Evolutionary conservation across 1,139 yeast species (phyloP).

Genomic region (Suhomyces chickasaworum): DNA sequence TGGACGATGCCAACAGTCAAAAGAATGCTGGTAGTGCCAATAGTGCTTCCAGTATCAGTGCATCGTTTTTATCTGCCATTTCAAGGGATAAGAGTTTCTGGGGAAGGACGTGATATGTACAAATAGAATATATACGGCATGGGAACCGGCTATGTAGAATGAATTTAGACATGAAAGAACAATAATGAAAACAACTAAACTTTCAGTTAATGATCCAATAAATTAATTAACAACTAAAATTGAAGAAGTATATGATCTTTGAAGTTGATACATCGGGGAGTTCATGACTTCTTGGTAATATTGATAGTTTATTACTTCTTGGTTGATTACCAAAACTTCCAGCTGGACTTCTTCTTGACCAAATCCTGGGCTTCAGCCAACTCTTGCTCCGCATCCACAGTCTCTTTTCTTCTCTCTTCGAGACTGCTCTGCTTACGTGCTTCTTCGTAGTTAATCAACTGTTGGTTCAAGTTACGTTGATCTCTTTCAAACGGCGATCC

Average conservation of each 20-base stretch:
- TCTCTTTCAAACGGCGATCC: conserved; percentile 62
- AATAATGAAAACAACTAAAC: too few species aligned
- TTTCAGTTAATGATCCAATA: not conserved
- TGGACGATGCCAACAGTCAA: conserved; percentile 61
- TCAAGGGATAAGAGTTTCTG: conserved; percentile 51
- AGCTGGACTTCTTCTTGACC: conserved; percentile 33
- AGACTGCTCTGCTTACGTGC: conserved; percentile 53
- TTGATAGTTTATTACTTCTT: too few species aligned
- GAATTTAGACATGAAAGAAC: too few species aligned
- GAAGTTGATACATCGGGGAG: too few species aligned
- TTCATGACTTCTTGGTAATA: too few species aligned
- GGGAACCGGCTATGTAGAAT: conserved; percentile 2
- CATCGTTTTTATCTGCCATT: conserved; percentile 43
- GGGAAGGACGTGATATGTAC: conserved; percentile 22
- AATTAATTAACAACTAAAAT: too few species aligned
- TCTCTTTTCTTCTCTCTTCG: conserved; percentile 45
- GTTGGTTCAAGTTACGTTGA: conserved; percentile 20
- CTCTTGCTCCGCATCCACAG: conserved; percentile 48
- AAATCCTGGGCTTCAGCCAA: conserved; percentile 43
- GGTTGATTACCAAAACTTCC: conserved; percentile 18
- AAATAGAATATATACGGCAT: conserved; percentile 1
- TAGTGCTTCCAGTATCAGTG: conserved; percentile 21
- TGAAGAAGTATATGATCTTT: too few species aligned
- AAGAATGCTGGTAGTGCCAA: conserved; percentile 24
- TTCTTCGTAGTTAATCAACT: conserved; percentile 50